Evolutionary conservation across 1,284 basidiomycete species (phyloP), one percentile per base, ranked within the genome.

Genomic region (Tremellales sp.): DNA sequence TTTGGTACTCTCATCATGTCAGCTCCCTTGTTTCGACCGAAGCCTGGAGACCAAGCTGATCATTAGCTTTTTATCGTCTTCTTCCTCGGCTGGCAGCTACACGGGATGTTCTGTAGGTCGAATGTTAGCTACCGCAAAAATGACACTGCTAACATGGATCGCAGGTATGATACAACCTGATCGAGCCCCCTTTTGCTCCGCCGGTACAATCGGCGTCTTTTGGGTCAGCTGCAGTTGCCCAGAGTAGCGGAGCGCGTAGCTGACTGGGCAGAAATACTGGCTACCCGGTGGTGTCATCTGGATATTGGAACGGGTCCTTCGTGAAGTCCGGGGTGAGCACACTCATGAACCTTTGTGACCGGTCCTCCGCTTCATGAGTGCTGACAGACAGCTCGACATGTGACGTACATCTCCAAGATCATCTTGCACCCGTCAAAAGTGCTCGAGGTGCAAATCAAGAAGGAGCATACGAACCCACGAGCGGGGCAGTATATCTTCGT

Each of bases 381-480:
- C 11, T 31, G 21, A 24, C 23, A 21, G 21, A 33, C 47, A 64
- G 62, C 88, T 19, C 82, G 89, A 45, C 89, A 93, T 68, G 78
- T 83, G 54, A 94, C 90, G 5, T 90, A 85, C 72, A 85, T 93
- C 65, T 86, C 84, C 67, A 93, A 93, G 76, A 88, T 93, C 72
- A 86, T 94, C 65, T 87, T 89, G 67, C 90, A 93, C 71, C 90
- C 90, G 17, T 87, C 85, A 40, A 86, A 85, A 57, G 89, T 93
- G 56, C 80, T 90, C 76, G 89, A 93, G 72, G 76, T 94, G 23
- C 90, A 92, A 73, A 90, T 93, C 79, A 92, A 91, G 78, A 93
- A 92, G 75, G 89, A 92, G 64, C 86, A 85, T 73, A 88, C 82
- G 0, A 84, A 76, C 2, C 83, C 81, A 25, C 80, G 83, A 19